Percentiles rank a stretch among this genome's conserved stretches.
phyloP scores from a whole-genome alignment of 1,284 basidiomycete species.

The Microstroma glucosiphilum region DNA sequence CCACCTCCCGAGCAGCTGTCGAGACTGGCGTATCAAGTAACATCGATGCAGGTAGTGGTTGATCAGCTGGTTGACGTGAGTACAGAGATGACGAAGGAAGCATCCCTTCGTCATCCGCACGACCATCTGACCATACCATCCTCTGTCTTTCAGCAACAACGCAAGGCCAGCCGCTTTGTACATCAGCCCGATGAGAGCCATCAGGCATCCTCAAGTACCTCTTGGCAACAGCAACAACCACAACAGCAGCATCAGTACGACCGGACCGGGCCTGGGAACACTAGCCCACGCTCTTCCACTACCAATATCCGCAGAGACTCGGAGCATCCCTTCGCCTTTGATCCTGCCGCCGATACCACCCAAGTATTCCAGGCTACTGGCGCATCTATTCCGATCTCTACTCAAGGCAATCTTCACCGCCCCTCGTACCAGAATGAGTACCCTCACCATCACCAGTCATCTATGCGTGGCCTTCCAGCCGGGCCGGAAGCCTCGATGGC shows the following conservation, averaged over 20 bases:
- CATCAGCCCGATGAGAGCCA: too few species aligned
- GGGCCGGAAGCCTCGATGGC: not conserved
- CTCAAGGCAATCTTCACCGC: not conserved
- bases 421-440: not conserved
- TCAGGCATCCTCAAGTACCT: too few species aligned
- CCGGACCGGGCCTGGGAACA: not conserved
- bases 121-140: not conserved
- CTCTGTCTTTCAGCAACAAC: not conserved
- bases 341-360: not conserved
- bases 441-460: not conserved
- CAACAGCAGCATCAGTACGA: not conserved
- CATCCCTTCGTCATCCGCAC: too few species aligned
- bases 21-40: not conserved
- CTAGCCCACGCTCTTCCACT: not conserved
- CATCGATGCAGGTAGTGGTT: not conserved
- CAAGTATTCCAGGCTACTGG: not conserved
- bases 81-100: too few species aligned
- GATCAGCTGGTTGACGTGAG: not conserved
- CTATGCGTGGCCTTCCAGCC: not conserved
- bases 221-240: conserved; percentile 1
- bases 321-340: conserved; percentile 4
- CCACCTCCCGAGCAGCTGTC: not conserved
- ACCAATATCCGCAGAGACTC: not conserved
- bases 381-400: not conserved
- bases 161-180: too few species aligned